A percentile compares a stretch with the other conserved stretches of the same genome.
Evolutionary conservation across 2,329 filamentous ascomycete species (phyloP).

Genomic region (Fusarium tuaranense): DNA sequence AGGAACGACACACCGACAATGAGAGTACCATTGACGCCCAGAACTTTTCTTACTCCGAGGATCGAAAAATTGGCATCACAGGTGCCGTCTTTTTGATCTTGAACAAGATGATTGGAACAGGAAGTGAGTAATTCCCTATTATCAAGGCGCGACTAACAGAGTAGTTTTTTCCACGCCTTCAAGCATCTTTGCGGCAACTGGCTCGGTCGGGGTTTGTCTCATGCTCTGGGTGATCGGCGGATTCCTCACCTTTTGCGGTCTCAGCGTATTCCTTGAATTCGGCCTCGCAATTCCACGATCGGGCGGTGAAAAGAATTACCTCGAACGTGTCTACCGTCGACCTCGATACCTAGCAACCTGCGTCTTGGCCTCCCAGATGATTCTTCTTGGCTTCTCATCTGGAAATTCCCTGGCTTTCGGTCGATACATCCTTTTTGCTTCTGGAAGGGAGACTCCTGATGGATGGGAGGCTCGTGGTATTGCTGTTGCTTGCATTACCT

Average conservation of each 20-base stretch:
- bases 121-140: slow-evolving; percentile 54
- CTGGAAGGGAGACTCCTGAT: slow-evolving; percentile 59
- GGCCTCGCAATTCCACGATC: slow-evolving; percentile 71
- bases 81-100: slow-evolving; percentile 67
- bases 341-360: slow-evolving; percentile 70
- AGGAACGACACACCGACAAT: slow-evolving; percentile 30
- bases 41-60: slow-evolving; percentile 53
- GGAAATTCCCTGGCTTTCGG: slow-evolving; percentile 70
- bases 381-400: slow-evolving; percentile 70
- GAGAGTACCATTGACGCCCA: slow-evolving; percentile 54
- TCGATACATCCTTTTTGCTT: slow-evolving; percentile 67
- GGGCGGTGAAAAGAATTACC: slow-evolving; percentile 75
- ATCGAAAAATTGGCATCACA: slow-evolving; percentile 63
- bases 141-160: not conserved
- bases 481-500: slow-evolving; percentile 65
- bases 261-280: slow-evolving; percentile 73
- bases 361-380: slow-evolving; percentile 70
- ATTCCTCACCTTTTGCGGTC: slow-evolving; percentile 67
- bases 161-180: slow-evolving; percentile 67
- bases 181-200: slow-evolving; percentile 62
- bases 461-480: slow-evolving; percentile 70
- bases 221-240: slow-evolving; percentile 54
- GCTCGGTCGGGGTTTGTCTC: slow-evolving; percentile 58
- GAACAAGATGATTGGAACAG: slow-evolving; percentile 70
- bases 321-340: slow-evolving; percentile 70